Evolutionary conservation across 1,284 basidiomycete genomes (phyloP).

Genomic region (Exobasidium cylindrosporum): DNA sequence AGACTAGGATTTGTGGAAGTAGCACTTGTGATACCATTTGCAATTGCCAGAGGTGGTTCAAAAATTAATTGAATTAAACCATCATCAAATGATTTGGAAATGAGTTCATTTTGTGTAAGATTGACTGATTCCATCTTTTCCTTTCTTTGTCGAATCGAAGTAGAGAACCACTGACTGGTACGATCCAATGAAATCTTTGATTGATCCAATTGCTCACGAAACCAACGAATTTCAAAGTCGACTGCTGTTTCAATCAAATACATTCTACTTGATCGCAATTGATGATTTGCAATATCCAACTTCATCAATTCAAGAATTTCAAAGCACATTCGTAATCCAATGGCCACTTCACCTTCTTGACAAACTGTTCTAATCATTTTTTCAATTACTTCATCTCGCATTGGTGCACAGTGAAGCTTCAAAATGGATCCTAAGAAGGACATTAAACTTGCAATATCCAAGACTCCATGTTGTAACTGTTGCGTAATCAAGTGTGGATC

Average conservation of each 20-base stretch:
- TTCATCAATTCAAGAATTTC: constrained; percentile 93
- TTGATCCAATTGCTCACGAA: constrained; percentile 64
- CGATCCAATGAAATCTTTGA: constrained; percentile 61
- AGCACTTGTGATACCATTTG: constrained; percentile 40
- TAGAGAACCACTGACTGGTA: constrained; percentile 67
- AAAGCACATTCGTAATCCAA: constrained; percentile 77
- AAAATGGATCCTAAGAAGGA: constrained; percentile 73
- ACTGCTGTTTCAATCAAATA: constrained; percentile 77
- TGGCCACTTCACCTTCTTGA: constrained; percentile 61
- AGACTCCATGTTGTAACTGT: constrained; percentile 72
- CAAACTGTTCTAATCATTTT: constrained; percentile 65
- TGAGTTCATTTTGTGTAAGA: constrained; percentile 38
- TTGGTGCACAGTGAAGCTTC: constrained; percentile 87
- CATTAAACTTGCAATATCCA: constrained; percentile 78
- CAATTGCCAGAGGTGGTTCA: constrained; percentile 60
- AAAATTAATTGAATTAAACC: constrained; percentile 72
- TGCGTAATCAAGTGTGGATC: constrained; percentile 69
- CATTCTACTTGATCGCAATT: constrained; percentile 79
- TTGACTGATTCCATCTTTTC: constrained; percentile 24
- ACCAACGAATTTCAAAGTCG: constrained; percentile 75
- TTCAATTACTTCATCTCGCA: constrained; percentile 80
- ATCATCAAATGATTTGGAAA: constrained; percentile 62
- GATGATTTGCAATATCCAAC: constrained; percentile 91
- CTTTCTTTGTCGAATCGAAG: constrained; percentile 57
- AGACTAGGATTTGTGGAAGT: constrained; percentile 45